Conservation (phyloP, 768 basidiomycete species). For the Phylloporus sp. region DNA sequence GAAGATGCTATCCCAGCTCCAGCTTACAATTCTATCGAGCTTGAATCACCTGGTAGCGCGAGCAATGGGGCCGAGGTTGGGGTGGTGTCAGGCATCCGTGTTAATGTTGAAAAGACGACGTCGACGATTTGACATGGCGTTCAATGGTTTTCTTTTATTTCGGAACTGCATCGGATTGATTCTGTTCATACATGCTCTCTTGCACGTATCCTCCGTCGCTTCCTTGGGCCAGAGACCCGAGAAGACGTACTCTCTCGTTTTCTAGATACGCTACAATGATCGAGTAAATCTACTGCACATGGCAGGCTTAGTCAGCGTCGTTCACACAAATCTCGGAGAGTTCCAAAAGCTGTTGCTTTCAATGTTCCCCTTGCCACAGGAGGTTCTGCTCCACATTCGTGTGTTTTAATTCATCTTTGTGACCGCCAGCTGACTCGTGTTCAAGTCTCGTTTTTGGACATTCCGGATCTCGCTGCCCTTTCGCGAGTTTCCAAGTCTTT, state of each 20-base stretch:
- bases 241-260: slow-evolving; percentile 11
- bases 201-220: slow-evolving; percentile 14
- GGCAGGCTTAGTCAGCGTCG: slow-evolving; percentile 4
- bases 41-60: slow-evolving; percentile 17
- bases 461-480: slow-evolving; percentile 62
- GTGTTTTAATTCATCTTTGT: slow-evolving; percentile 13
- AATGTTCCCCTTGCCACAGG: slow-evolving; percentile 44
- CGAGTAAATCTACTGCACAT: no score
- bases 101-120: slow-evolving; percentile 61
- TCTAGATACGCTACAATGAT: slow-evolving; percentile 21
- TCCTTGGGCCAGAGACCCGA: no score
- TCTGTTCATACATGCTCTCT: slow-evolving; percentile 21
- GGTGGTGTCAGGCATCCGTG: slow-evolving; percentile 43
- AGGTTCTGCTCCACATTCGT: slow-evolving; percentile 60
- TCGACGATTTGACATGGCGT: slow-evolving; percentile 38
- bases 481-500: slow-evolving; percentile 47
- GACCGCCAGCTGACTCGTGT: not conserved
- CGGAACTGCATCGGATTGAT: slow-evolving; percentile 28
- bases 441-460: slow-evolving; percentile 66
- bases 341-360: not conserved
- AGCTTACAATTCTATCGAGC: slow-evolving; percentile 44
- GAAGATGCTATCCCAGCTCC: slow-evolving; percentile 48
- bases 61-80: slow-evolving; percentile 23
- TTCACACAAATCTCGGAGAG: no score
- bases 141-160: slow-evolving; percentile 13